phyloP scores from a whole-genome alignment of 257 asterid species.

The Solanum chmielewskii region DNA sequence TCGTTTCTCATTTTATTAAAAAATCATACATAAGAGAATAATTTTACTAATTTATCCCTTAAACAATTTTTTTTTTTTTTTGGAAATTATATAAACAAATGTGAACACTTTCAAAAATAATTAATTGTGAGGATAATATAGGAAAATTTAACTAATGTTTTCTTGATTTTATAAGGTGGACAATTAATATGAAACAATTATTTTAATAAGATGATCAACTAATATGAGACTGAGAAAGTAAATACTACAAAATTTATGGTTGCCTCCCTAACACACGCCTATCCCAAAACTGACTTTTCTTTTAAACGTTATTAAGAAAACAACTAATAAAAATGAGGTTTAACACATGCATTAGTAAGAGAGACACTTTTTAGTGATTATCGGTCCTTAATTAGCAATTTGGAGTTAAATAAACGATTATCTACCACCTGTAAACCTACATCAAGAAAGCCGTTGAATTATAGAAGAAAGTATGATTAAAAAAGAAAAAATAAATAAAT shows the following conservation, averaged over 20 bases:
- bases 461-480: not conserved
- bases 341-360: not conserved
- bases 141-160: too few relatives aligned
- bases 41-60: too few relatives aligned
- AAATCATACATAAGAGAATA: too few relatives aligned
- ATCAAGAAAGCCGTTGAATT: not conserved
- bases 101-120: too few relatives aligned
- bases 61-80: too few relatives aligned
- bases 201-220: too few relatives aligned
- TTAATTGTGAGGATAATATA: too few relatives aligned
- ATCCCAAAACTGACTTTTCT: not conserved
- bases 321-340: not conserved
- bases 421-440: not conserved
- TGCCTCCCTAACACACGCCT: not conserved
- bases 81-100: too few relatives aligned
- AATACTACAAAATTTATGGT: not conserved
- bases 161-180: too few relatives aligned
- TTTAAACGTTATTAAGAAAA: not conserved
- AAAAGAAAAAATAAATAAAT: not conserved
- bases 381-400: not conserved
- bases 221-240: too few relatives aligned
- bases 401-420: not conserved
- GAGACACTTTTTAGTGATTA: not conserved
- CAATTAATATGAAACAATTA: too few relatives aligned
- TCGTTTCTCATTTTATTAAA: too few relatives aligned